Percentiles rank a stretch among this genome's conserved stretches.
Evolutionary conservation across 768 basidiomycete species (phyloP).

Genomic region (Pulveroboletus ravenelii): DNA sequence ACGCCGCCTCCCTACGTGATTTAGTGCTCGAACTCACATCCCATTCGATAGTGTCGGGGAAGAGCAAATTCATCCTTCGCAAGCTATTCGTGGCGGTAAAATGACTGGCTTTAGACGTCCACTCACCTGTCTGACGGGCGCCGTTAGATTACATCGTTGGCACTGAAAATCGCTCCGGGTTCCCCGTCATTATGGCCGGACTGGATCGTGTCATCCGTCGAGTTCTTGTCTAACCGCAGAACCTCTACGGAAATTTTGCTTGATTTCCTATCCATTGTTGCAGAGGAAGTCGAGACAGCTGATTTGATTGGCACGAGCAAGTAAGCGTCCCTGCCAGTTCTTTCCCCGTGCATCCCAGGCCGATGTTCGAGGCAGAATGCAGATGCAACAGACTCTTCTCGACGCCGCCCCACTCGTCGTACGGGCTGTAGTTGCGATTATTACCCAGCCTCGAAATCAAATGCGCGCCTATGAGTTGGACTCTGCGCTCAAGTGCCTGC

Average conservation of each 20-base stretch:
- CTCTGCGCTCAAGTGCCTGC: conserved; percentile 73
- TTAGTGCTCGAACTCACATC: conserved; percentile 67
- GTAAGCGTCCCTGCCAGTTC: conserved; percentile 39
- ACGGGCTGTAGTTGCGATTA: conserved; percentile 57
- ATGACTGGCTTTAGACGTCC: neutral
- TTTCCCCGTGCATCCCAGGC: conserved; percentile 1
- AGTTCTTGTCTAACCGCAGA: conserved; percentile 55
- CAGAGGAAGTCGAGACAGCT: conserved; percentile 74
- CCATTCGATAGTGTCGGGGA: conserved; percentile 54
- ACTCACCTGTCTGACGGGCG: conserved; percentile 5
- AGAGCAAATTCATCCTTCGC: conserved; percentile 68
- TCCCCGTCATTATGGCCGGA: conserved; percentile 63
- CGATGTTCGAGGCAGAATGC: conserved; percentile 39
- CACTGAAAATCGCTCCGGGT: conserved; percentile 62
- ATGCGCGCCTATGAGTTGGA: conserved; percentile 43
- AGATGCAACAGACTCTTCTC: conserved; percentile 60
- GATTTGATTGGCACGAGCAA: conserved; percentile 70
- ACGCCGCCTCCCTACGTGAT: conserved; percentile 55
- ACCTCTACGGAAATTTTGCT: conserved; percentile 57
- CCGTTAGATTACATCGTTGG: conserved; percentile 59
- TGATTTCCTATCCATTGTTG: conserved; percentile 77
- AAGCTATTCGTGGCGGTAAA: conserved; percentile 84
- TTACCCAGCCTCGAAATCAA: conserved; percentile 39
- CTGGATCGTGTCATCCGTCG: conserved; percentile 67
- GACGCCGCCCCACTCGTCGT: conserved; percentile 70